Evolutionary conservation across 352 stramenopile species (phyloP).

Genomic region (Phytophthora sansomeana): DNA sequence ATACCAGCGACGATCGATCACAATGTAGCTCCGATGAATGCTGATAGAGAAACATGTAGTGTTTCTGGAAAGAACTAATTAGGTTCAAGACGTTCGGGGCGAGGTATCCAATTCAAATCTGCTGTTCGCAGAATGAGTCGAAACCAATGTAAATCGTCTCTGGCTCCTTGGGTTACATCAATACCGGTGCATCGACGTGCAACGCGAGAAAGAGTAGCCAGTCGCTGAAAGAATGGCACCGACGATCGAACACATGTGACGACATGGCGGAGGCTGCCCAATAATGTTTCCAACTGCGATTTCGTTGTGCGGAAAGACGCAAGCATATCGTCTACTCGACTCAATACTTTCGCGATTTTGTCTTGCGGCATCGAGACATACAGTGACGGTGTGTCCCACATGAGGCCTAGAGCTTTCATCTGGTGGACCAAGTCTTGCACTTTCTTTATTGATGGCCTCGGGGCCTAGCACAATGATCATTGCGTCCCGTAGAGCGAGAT

Average conservation of each 20-base stretch:
- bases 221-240: conserved; percentile 7
- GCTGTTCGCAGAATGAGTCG: background rate
- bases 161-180: background rate
- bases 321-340: background rate
- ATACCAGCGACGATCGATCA: too few species aligned
- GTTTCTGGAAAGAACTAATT: too few species aligned
- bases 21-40: too few species aligned
- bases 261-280: conserved; percentile 11
- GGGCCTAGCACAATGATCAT: conserved; percentile 11
- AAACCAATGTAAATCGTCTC: conserved; percentile 7
- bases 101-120: too few species aligned
- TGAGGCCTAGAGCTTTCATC: background rate
- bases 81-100: too few species aligned
- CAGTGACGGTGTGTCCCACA: background rate
- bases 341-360: background rate
- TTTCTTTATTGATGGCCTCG: conserved; percentile 9
- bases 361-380: background rate
- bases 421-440: background rate
- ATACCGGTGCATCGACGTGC: background rate
- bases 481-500: conserved; percentile 3
- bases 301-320: background rate
- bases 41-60: too few species aligned
- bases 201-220: background rate
- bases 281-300: background rate
- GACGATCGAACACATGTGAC: background rate